Evolutionary conservation across 176 grass and related monocot species (phyloP).

Genomic region (Carex myosuroides): DNA sequence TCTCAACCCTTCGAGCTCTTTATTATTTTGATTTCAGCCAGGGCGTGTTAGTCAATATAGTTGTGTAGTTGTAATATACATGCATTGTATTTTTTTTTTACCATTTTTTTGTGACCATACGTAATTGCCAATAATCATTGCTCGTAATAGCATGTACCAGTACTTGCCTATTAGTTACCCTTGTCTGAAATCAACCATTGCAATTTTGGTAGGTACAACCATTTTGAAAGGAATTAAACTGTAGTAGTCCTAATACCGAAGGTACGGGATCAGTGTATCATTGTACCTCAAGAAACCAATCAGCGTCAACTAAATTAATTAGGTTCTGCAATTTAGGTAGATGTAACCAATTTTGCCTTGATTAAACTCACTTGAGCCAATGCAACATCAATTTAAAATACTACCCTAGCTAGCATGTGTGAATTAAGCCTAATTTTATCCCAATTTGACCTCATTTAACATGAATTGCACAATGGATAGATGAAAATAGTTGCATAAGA

Average conservation of each 20-base stretch:
- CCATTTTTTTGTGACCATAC: background rate
- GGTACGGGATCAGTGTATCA: background rate
- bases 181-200: background rate
- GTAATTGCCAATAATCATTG: background rate
- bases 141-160: background rate
- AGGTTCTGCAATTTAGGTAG: background rate
- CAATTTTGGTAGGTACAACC: background rate
- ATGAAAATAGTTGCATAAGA: background rate
- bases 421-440: background rate
- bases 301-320: background rate
- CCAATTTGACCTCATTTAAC: background rate
- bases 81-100: background rate
- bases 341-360: background rate
- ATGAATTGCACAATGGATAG: background rate
- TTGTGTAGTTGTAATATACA: background rate
- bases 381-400: background rate
- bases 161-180: background rate
- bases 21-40: background rate
- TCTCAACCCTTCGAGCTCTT: background rate
- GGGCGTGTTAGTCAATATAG: background rate
- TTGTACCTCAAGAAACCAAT: background rate
- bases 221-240: background rate
- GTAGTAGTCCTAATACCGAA: background rate
- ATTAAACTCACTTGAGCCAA: background rate
- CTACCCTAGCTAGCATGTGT: background rate